Conservation (phyloP, 78 protist species). For the Blattamonas nauphoetae region DNA sequence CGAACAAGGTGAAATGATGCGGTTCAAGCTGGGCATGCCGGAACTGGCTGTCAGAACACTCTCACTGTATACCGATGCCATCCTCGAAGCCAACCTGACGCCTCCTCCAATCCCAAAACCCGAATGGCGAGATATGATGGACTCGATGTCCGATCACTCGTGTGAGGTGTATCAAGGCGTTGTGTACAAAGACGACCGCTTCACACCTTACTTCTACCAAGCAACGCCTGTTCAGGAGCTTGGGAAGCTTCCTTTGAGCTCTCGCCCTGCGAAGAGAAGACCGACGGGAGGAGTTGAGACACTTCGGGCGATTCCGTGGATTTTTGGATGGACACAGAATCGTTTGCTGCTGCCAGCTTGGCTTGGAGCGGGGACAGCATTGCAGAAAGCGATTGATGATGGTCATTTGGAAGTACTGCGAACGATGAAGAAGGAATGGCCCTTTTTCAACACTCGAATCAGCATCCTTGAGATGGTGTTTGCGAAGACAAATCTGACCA, state of each 20-base stretch:
- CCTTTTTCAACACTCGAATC: constrained; percentile 1
- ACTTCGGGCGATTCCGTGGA: constrained; percentile 67
- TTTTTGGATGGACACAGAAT: constrained; percentile 55
- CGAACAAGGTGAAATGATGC: not conserved
- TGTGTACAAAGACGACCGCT: constrained; percentile 32
- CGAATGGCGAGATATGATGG: constrained; percentile 45
- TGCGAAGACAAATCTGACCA: constrained; percentile 13
- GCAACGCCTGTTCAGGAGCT: constrained; percentile 50
- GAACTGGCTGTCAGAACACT: constrained; percentile 28
- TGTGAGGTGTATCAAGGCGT: constrained; percentile 35
- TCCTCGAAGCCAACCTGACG: constrained; percentile 32
- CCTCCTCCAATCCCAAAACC: constrained; percentile 41
- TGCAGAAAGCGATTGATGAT: not conserved
- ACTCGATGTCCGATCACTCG: constrained; percentile 33
- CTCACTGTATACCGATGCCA: constrained; percentile 46
- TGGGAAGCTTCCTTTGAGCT: constrained; percentile 36
- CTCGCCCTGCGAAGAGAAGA: constrained; percentile 42
- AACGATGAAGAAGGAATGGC: not conserved
- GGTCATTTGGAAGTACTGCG: not conserved
- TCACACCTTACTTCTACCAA: constrained; percentile 47
- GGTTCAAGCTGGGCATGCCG: constrained; percentile 11
- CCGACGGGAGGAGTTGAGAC: constrained; percentile 19
- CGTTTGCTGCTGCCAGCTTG: constrained; percentile 55
- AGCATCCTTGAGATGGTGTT: constrained; percentile 17
- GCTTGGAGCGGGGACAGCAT: constrained; percentile 50